These are phyloP conservation scores for Bipolaris gigantea DNA, from an alignment of 2,329 filamentous ascomycete species.

Conservation along the genomic window DNA sequence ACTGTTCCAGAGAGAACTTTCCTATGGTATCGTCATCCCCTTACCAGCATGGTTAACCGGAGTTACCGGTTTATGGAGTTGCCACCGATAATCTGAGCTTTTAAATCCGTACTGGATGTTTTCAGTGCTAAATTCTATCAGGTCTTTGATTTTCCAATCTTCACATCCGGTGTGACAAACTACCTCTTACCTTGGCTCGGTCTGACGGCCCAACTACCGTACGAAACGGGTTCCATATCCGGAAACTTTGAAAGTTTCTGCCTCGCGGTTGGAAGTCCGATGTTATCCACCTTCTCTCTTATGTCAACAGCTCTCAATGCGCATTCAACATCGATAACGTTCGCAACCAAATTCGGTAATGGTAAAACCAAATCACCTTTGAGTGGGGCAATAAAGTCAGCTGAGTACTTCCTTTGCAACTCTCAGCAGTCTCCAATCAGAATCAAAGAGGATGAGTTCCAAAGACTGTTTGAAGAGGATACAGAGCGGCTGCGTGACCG, in stretches of 20 bases:
- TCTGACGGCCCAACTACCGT: conserved; percentile 3
- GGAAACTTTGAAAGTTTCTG: conserved; percentile 1
- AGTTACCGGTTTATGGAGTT: neutral
- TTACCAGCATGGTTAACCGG: neutral
- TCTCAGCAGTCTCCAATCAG: conserved; percentile 1
- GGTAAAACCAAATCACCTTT: neutral
- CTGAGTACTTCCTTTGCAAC: neutral
- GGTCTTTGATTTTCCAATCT: conserved; percentile 3
- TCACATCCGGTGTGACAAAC: conserved; percentile 1
- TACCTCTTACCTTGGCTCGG: conserved; percentile 1
- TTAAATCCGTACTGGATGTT: neutral
- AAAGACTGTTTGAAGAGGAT: neutral
- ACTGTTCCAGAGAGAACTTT: neutral
- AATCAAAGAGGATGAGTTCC: neutral
- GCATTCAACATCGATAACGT: neutral
- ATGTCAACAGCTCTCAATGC: conserved; percentile 2
- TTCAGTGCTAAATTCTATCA: neutral
- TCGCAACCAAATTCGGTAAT: neutral
- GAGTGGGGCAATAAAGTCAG: neutral
- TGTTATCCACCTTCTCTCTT: neutral
- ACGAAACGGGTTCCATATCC: neutral
- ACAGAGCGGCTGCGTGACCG: neutral
- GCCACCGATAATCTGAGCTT: neutral
- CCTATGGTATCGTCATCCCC: conserved; percentile 3
- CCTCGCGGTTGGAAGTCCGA: conserved; percentile 1